Evolutionary conservation across 148 eudicot genomes (phyloP).

Genomic region (Vaccinium myrtillus): DNA sequence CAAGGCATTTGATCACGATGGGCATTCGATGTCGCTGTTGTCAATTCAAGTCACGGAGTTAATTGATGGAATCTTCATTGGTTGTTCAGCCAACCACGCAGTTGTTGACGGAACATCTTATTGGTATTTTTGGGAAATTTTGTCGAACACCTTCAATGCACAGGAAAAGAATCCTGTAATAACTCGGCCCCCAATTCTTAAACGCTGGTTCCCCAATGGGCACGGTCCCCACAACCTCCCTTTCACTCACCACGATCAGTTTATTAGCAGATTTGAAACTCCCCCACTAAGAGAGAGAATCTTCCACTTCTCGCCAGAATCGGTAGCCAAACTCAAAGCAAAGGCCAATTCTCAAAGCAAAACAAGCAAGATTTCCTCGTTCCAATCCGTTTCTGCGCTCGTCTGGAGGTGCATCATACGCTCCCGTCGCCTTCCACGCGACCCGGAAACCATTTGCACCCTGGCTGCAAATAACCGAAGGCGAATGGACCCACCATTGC

Average conservation of each 20-base stretch:
- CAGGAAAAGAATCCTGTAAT: background rate
- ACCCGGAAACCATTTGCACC: constrained; percentile 1
- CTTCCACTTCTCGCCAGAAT: constrained; percentile 26
- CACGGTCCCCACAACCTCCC: constrained; percentile 27
- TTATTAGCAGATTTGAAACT: constrained; percentile 18
- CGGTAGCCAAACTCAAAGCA: constrained; percentile 23
- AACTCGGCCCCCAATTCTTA: constrained; percentile 18
- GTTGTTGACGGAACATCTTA: constrained; percentile 18
- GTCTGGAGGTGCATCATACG: constrained; percentile 27
- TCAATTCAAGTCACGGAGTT: constrained; percentile 34
- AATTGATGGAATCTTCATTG: constrained; percentile 32
- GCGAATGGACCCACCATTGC: constrained; percentile 25
- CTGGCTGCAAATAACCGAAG: constrained; percentile 15
- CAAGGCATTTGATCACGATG: constrained; percentile 27
- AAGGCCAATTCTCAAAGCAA: constrained; percentile 24
- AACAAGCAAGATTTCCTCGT: constrained; percentile 22
- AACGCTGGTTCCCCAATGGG: constrained; percentile 25
- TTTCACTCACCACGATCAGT: constrained; percentile 28
- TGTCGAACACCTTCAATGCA: constrained; percentile 18
- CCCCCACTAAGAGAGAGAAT: constrained; percentile 27
- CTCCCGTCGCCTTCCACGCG: constrained; percentile 3
- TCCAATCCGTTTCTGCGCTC: constrained; percentile 28
- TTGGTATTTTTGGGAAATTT: constrained; percentile 26
- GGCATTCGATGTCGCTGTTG: constrained; percentile 24
- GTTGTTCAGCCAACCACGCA: constrained; percentile 25